Conservation (phyloP, 495 filamentous ascomycete genomes). For the Hypoxylon crocopeplum region DNA sequence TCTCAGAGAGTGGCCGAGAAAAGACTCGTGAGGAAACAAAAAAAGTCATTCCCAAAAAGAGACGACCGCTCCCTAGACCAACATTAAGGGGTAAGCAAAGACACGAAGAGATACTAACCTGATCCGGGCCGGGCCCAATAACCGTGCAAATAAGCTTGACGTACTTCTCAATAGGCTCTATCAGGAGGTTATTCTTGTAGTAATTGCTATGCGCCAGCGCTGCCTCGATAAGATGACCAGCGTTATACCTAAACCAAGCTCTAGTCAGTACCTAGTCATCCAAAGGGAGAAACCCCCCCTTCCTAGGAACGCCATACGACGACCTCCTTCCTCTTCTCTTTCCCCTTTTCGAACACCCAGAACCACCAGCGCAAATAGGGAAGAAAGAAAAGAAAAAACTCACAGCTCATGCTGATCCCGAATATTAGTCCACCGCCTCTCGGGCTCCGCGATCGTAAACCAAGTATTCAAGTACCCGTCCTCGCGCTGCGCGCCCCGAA, state of each 20-base stretch:
- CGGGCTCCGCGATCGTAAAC: constrained; percentile 61
- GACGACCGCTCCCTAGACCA: too few species aligned
- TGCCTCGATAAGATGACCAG: constrained; percentile 67
- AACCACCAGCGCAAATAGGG: neutral
- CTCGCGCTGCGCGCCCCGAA: constrained; percentile 57
- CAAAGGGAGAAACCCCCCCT: too few species aligned
- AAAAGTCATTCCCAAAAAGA: too few species aligned
- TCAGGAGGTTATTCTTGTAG: constrained; percentile 57
- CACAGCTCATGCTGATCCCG: constrained; percentile 68
- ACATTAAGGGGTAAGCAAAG: neutral
- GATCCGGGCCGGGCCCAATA: constrained; percentile 56
- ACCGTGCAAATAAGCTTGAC: constrained; percentile 57
- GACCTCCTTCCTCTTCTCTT: neutral
- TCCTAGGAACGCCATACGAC: too few species aligned
- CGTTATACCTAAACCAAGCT: constrained; percentile 56
- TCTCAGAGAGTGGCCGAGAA: too few species aligned
- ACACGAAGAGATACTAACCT: constrained; percentile 35
- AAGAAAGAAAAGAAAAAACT: constrained; percentile 32
- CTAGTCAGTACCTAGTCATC: constrained; percentile 4
- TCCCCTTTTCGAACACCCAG: neutral
- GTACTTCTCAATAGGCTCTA: constrained; percentile 61
- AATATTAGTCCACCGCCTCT: constrained; percentile 61
- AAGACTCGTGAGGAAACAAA: too few species aligned
- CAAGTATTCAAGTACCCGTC: constrained; percentile 69
- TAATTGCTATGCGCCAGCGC: constrained; percentile 59